phyloP scores from a whole-genome alignment of 139 green algal species.

The Nannochloris sp. region DNA sequence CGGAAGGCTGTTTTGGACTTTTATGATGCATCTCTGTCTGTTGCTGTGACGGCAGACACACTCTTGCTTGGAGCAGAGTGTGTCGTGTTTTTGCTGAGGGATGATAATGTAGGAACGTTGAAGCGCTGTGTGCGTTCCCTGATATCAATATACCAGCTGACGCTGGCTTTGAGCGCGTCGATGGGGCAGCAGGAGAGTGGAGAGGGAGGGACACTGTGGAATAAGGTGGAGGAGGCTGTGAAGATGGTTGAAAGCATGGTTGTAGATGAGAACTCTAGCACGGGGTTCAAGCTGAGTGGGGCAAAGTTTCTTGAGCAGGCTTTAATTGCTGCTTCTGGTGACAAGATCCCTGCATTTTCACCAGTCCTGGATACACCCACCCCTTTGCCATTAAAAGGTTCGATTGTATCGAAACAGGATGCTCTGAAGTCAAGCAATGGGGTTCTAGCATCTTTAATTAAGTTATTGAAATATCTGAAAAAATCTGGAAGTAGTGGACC shows the following conservation, averaged over 20 bases:
- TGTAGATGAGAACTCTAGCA: not conserved
- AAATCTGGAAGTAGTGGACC: slow-evolving; percentile 14
- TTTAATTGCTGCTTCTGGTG: slow-evolving; percentile 36
- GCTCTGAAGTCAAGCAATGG: slow-evolving; percentile 20
- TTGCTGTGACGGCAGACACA: slow-evolving; percentile 1
- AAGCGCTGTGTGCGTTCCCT: slow-evolving; percentile 8
- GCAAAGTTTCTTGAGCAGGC: slow-evolving; percentile 35
- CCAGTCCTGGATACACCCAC: not conserved
- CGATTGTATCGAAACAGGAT: slow-evolving; percentile 11
- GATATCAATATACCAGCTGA: not conserved
- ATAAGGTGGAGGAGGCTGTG: slow-evolving; percentile 7
- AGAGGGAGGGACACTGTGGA: slow-evolving; percentile 18
- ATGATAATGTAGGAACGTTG: slow-evolving; percentile 2
- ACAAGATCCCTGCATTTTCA: slow-evolving; percentile 15
- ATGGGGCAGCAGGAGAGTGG: not conserved
- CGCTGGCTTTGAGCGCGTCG: no score
- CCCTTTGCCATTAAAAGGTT: slow-evolving; percentile 8
- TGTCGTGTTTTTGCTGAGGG: slow-evolving; percentile 12
- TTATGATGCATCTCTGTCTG: slow-evolving; percentile 13
- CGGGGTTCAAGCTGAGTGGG: slow-evolving; percentile 22
- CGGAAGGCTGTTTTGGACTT: slow-evolving; percentile 23
- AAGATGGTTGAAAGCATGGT: slow-evolving; percentile 2
- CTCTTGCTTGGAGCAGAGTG: slow-evolving; percentile 7
- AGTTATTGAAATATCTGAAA: slow-evolving; percentile 21
- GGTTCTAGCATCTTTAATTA: slow-evolving; percentile 17